phyloP scores from a whole-genome alignment of 2,329 filamentous ascomycete species.

The Celoporthe dispersa region DNA sequence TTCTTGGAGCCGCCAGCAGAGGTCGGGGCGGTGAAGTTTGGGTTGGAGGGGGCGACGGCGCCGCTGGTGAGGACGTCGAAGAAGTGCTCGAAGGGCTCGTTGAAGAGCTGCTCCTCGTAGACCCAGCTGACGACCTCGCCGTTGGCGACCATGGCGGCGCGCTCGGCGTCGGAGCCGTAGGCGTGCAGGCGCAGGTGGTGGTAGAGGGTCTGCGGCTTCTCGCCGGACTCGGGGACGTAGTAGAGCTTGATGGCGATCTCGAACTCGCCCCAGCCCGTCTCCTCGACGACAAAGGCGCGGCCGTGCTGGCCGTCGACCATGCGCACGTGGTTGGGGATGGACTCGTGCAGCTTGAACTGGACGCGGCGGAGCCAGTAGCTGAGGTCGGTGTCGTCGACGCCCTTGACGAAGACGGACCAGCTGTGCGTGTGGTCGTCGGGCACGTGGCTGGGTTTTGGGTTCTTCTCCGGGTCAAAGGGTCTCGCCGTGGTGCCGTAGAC shows the following conservation, averaged over 20 bases:
- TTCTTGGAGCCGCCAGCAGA: constrained; percentile 46
- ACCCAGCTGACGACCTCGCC: constrained; percentile 76
- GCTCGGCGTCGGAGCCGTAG: constrained; percentile 81
- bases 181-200: constrained; percentile 91
- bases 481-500: constrained; percentile 81
- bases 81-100: constrained; percentile 92
- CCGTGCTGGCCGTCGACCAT: constrained; percentile 74
- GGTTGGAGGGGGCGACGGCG: constrained; percentile 51
- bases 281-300: constrained; percentile 80
- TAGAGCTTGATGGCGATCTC: constrained; percentile 95
- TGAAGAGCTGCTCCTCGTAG: constrained; percentile 95
- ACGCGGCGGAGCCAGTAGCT: constrained; percentile 96
- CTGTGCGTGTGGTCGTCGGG: constrained; percentile 94
- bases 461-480: constrained; percentile 76
- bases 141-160: constrained; percentile 60
- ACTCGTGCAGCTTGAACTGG: constrained; percentile 97
- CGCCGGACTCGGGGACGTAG: constrained; percentile 83
- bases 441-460: constrained; percentile 75
- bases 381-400: constrained; percentile 86
- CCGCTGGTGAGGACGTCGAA: constrained; percentile 84
- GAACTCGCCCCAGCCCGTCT: constrained; percentile 98
- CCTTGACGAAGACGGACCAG: constrained; percentile 93
- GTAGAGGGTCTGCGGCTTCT: constrained; percentile 95
- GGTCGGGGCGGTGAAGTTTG: constrained; percentile 16
- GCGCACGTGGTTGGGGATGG: constrained; percentile 87